phyloP scores from a whole-genome alignment of 139 green algal genomes.

The Limnomonas spitsbergensis region DNA sequence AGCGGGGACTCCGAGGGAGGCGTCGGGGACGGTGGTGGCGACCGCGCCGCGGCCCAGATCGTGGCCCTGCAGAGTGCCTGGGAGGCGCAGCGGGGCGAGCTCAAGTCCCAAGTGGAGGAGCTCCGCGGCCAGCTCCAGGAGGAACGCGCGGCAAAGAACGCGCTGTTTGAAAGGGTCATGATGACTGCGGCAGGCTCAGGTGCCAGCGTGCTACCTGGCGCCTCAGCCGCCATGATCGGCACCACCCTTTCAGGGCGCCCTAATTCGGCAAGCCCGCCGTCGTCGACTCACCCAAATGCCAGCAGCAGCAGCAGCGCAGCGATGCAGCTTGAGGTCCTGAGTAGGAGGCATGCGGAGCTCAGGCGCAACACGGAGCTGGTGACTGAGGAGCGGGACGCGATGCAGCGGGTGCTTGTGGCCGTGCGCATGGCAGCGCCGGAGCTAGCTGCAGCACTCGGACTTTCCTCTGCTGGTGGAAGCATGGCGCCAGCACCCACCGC shows the following conservation, averaged over 20 bases:
- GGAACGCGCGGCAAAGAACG: constrained; percentile 10
- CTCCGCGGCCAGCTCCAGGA: not conserved
- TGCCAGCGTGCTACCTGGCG: not conserved
- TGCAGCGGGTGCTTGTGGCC: constrained; percentile 21
- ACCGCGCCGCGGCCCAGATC: not conserved
- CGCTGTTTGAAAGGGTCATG: constrained; percentile 2
- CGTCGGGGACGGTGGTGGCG: not conserved
- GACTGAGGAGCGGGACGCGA: not conserved
- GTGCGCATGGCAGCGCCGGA: constrained; percentile 13
- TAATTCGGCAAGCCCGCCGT: not conserved
- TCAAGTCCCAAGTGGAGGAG: not conserved
- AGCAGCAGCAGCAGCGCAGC: not conserved
- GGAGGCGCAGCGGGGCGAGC: not conserved
- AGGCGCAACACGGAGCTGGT: not conserved
- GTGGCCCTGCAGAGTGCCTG: not conserved
- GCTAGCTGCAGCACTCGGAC: not conserved
- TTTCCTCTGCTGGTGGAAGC: not conserved
- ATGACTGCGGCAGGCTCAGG: not conserved
- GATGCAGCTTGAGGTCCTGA: not conserved
- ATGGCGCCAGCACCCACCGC: not conserved
- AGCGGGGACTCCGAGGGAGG: not conserved
- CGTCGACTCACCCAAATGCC: not conserved
- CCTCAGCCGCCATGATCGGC: not conserved
- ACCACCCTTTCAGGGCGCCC: too few relatives aligned
- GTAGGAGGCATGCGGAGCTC: not conserved